Conservation (phyloP, 1,284 basidiomycete genomes). For the Rhodotorula sp. region DNA sequence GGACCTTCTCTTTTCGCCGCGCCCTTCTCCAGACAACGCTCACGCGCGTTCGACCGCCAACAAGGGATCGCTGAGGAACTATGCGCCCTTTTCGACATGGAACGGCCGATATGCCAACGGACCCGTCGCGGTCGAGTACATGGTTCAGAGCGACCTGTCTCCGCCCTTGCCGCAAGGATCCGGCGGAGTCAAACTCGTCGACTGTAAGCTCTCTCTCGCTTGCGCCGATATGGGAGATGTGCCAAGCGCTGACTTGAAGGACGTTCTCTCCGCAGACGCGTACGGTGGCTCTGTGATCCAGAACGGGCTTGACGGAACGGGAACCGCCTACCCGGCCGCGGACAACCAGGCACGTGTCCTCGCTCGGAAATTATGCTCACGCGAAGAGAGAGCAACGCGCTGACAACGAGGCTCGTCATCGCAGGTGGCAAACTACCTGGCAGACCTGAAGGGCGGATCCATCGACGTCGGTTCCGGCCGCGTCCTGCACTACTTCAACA, state of each 20-base stretch:
- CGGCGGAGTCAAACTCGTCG: constrained; percentile 4
- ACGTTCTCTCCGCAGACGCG: constrained; percentile 18
- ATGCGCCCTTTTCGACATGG: constrained; percentile 24
- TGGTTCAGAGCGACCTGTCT: constrained; percentile 15
- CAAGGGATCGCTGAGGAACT: constrained; percentile 20
- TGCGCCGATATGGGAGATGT: too few species aligned
- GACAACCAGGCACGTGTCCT: constrained; percentile 26
- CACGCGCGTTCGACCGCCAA: constrained; percentile 16
- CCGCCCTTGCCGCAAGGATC: constrained; percentile 13
- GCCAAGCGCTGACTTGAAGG: background rate
- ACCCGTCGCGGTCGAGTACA: constrained; percentile 34
- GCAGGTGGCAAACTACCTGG: constrained; percentile 23
- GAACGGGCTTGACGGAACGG: constrained; percentile 28
- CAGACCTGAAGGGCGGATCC: constrained; percentile 17
- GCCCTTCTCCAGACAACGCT: constrained; percentile 21
- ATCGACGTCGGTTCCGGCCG: constrained; percentile 21
- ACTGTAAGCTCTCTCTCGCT: constrained; percentile 15
- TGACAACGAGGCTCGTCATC: background rate
- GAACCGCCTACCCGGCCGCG: constrained; percentile 16
- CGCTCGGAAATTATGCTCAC: background rate
- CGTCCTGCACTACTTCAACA: constrained; percentile 35
- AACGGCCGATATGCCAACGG: constrained; percentile 37
- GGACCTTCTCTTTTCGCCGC: background rate
- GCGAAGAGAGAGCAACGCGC: background rate
- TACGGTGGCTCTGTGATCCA: constrained; percentile 35